Base-by-base conservation (phyloP, 768 basidiomycete genomes). In the Hygrophoropsis aurantiaca region DNA sequence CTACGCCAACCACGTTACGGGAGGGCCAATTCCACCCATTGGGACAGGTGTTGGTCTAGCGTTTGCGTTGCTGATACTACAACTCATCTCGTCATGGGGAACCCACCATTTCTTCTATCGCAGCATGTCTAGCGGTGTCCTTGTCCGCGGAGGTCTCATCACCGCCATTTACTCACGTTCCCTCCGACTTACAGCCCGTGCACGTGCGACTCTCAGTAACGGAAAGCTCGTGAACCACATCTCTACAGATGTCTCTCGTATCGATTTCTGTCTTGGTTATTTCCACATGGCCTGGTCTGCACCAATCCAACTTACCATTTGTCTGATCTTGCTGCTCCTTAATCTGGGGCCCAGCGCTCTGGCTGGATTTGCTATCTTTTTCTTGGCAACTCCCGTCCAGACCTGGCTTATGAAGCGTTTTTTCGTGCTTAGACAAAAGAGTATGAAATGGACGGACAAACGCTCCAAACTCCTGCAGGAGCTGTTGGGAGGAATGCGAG, bases 221-320 rank as follows among this genome's bases (percentile, higher is more conserved):
- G 94, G 93, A 18, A 87, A 87, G 60, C 78, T 97, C 10, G 86
- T 97, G 52, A 94, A 93, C 54, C 92, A 95, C 68, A 94, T 98
- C 50, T 92, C 90, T 5, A 91, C 89, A 1, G 92, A 94, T 60
- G 83, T 94, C 18, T 92, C 88, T 23, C 80, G 94, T 18, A 89
- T 97, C 60, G 93, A 97, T 61, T 97, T 93, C 56, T 87, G 85
- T 57, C 75, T 80, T 56, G 74, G 84, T 16, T 88, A 84, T 69
- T 87, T 90, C 65, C 88, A 90, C 55, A 84, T 92, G 78, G 74
- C 77, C 32, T 90, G 87, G 85, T 71, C 85, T 5, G 80, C 84
- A 1, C 84, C 84, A 1, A 82, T 94, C 39, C 88, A 91, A 61
- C 77, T 94, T 68, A 60, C 71, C 15, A 81, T 94, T 40, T 92